Conservation (phyloP, 495 filamentous ascomycete genomes). For the Chaetomium fimeti region DNA sequence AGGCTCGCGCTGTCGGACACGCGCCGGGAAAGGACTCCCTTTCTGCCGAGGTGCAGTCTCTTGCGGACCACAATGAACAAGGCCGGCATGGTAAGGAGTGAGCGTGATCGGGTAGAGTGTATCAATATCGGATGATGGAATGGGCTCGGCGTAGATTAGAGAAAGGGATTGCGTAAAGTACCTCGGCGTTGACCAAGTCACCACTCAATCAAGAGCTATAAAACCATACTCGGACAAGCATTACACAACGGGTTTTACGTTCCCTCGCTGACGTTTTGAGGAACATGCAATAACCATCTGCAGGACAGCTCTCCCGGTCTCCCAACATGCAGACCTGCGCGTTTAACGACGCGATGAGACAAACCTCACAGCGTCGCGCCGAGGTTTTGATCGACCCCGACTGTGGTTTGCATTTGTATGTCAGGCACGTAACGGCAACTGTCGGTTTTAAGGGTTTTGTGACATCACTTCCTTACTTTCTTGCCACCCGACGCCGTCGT, state of each 20-base stretch:
- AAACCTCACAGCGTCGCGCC: slow-evolving; percentile 46
- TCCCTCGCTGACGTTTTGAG: too few relatives aligned
- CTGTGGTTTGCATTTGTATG: too few relatives aligned
- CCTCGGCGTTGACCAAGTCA: too few relatives aligned
- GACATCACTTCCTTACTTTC: background rate
- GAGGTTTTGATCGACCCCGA: slow-evolving; percentile 33
- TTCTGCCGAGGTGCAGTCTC: slow-evolving; percentile 33
- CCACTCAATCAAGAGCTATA: too few relatives aligned
- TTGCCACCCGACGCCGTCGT: too few relatives aligned
- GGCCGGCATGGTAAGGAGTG: background rate
- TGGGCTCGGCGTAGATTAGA: too few relatives aligned
- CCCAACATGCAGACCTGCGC: slow-evolving; percentile 28
- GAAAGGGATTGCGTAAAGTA: too few relatives aligned
- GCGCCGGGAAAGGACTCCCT: slow-evolving; percentile 32
- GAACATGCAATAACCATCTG: too few relatives aligned
- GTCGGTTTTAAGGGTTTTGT: background rate
- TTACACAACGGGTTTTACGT: too few relatives aligned
- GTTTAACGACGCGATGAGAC: slow-evolving; percentile 40
- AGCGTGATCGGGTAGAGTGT: background rate
- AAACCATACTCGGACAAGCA: too few relatives aligned
- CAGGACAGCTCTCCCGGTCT: background rate
- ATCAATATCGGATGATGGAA: too few relatives aligned
- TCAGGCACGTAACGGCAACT: background rate
- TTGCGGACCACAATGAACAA: slow-evolving; percentile 34
- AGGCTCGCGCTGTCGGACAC: slow-evolving; percentile 32